Evolutionary conservation across 2,329 filamentous ascomycete species (phyloP), one percentile per base, ranked within the genome.

Genomic region (Exophiala oligosperma): DNA sequence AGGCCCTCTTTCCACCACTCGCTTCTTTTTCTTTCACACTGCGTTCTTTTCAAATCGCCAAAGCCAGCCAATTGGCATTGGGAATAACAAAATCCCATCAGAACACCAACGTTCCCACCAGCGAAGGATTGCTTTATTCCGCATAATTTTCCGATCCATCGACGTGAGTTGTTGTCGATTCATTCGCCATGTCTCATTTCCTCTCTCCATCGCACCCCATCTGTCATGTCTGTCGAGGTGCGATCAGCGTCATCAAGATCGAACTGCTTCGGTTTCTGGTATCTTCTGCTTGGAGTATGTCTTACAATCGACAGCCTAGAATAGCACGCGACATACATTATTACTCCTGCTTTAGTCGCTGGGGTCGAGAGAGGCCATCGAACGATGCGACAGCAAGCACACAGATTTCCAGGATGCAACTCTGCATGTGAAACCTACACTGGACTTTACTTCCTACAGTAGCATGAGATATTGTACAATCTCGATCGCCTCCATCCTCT

Each of bases 151-250:
- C 14, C 40, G 40, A 43, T 43, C 40, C 40, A 43, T 23, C 21
- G 12, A 21, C 40, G 6, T 11, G 40, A 14, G 40, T n/a, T 4
- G 40, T 17, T 43, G 40, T 23, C 11, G 14, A n/a, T 41, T 41
- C 54, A 60, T 60, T 60, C 58, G 58, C 46, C 46, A 60, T 49
- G 58, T 60, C 41, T 57, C 58, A 57, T 38, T 41, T 37, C 28
- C 44, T 41, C 48, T 41, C 49, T 49, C 26, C 11, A 37, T 17
- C 9, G 11, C 35, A 17, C 55, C 44, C 55, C 43, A 49, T 53
- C 55, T 24, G 26, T n/a, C 52, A 21, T 48, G 41, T 48, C 43
- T 29, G 17, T n/a, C 40, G 6, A 12, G 21, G 17, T 17, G 40
- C 6, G 40, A 43, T 23, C 49, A 43, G 24, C 49, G 9, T 32